These are phyloP conservation scores for Hysterium pulicare DNA, from an alignment of 2,329 filamentous ascomycete species.

Conservation along the genomic window DNA sequence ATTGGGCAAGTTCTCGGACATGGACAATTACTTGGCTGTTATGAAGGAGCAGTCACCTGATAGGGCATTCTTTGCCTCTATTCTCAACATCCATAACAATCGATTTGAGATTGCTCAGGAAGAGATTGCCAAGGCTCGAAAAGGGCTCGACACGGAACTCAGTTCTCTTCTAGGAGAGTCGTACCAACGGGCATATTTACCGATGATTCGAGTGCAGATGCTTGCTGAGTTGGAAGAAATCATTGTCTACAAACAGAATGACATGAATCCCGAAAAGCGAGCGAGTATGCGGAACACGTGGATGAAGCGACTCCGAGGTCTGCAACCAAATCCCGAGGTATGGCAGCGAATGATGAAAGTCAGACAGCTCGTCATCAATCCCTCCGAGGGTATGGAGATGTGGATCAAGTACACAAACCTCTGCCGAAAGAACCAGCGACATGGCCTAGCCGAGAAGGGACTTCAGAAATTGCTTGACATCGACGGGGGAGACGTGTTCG, in stretches of 20 bases:
- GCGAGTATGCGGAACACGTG: slow-evolving; percentile 89
- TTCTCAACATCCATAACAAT: slow-evolving; percentile 89
- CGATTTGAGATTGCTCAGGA: slow-evolving; percentile 88
- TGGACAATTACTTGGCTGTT: slow-evolving; percentile 94
- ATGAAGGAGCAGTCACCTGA: slow-evolving; percentile 95
- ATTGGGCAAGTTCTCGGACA: slow-evolving; percentile 92
- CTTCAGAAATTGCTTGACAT: slow-evolving; percentile 76
- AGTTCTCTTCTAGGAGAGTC: slow-evolving; percentile 97
- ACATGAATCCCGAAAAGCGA: slow-evolving; percentile 76
- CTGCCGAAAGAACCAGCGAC: slow-evolving; percentile 91
- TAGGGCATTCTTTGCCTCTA: slow-evolving; percentile 95
- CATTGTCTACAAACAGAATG: slow-evolving; percentile 92
- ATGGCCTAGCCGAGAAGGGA: slow-evolving; percentile 92
- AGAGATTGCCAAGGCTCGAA: slow-evolving; percentile 87
- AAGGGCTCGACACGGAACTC: slow-evolving; percentile 91
- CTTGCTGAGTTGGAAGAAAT: slow-evolving; percentile 97
- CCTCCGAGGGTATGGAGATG: slow-evolving; percentile 95
- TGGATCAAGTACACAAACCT: slow-evolving; percentile 99
- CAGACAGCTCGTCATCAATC: slow-evolving; percentile 84
- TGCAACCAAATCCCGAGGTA: slow-evolving; percentile 94
- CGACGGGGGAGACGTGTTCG: slow-evolving; percentile 30
- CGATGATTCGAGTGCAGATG: slow-evolving; percentile 99
- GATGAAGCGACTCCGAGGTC: slow-evolving; percentile 92
- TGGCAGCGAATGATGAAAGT: slow-evolving; percentile 99
- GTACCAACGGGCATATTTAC: slow-evolving; percentile 94